Conservation (phyloP, 2,329 filamentous ascomycete genomes). For the Hysterium pulicare region DNA sequence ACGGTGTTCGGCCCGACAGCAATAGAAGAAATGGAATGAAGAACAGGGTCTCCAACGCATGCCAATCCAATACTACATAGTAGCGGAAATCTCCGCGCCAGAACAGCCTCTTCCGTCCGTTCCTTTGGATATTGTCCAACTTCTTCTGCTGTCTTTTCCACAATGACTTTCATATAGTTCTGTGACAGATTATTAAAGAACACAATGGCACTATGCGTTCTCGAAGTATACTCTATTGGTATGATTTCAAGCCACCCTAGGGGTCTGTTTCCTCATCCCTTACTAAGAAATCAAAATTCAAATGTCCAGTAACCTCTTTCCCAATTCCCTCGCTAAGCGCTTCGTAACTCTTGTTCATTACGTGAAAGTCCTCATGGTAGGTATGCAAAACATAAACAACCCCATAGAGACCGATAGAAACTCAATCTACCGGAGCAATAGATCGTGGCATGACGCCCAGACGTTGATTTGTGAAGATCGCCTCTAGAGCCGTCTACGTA, state of each 20-base stretch:
- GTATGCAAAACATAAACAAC: not conserved
- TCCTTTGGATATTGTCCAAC: slow-evolving; percentile 15
- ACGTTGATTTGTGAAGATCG: too few relatives aligned
- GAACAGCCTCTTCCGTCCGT: slow-evolving; percentile 22
- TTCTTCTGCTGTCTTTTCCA: not conserved
- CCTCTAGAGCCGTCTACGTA: too few relatives aligned
- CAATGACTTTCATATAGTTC: slow-evolving; percentile 52
- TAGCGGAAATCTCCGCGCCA: slow-evolving; percentile 19
- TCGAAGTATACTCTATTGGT: slow-evolving; percentile 69
- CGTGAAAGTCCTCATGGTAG: not conserved
- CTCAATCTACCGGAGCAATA: slow-evolving; percentile 56
- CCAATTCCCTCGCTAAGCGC: slow-evolving; percentile 51
- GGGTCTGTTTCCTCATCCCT: slow-evolving; percentile 42
- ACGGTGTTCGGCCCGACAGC: slow-evolving; percentile 13
- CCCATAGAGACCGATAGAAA: not conserved
- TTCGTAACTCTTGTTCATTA: slow-evolving; percentile 48
- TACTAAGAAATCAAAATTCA: slow-evolving; percentile 70
- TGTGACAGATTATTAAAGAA: slow-evolving; percentile 54
- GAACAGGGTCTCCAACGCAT: slow-evolving; percentile 58
- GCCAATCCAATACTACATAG: slow-evolving; percentile 63
- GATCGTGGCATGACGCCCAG: too few relatives aligned
- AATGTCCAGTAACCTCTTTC: slow-evolving; percentile 62
- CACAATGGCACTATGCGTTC: slow-evolving; percentile 65
- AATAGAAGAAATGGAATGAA: slow-evolving; percentile 34
- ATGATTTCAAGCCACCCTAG: slow-evolving; percentile 45